phyloP scores from a whole-genome alignment of 331 rosid species.

The Dryas integrifolia region DNA sequence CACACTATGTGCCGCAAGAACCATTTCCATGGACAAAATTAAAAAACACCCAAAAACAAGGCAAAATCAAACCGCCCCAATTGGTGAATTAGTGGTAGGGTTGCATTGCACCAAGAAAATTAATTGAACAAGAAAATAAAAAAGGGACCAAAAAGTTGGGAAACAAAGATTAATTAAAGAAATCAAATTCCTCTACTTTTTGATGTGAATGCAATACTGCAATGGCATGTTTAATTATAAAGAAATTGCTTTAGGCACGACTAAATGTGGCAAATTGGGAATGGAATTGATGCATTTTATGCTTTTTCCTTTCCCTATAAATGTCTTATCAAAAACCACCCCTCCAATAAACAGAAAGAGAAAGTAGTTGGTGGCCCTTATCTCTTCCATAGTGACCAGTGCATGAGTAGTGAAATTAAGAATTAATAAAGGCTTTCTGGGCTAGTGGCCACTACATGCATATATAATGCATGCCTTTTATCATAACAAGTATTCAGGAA shows the following conservation, averaged over 20 bases:
- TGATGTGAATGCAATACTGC: neutral
- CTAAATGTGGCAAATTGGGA: conserved; percentile 39
- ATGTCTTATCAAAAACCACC: conserved; percentile 35
- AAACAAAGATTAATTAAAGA: conserved; percentile 10
- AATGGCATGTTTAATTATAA: too few relatives aligned
- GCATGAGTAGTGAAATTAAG: neutral
- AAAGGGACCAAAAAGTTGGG: conserved; percentile 24
- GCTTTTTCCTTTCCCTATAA: conserved; percentile 13
- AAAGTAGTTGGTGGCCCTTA: conserved; percentile 13
- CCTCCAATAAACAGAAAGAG: conserved; percentile 11
- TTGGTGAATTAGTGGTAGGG: conserved; percentile 28
- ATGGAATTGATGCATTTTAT: conserved; percentile 37
- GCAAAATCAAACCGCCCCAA: conserved; percentile 42
- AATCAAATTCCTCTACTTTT: conserved; percentile 25
- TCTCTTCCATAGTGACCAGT: conserved; percentile 14
- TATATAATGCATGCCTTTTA: conserved; percentile 31
- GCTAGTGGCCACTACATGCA: conserved; percentile 31
- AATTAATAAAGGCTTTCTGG: conserved; percentile 27
- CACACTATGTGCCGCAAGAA: conserved; percentile 13
- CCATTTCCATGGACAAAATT: neutral
- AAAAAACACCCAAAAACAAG: conserved; percentile 6
- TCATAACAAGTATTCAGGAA: conserved; percentile 29
- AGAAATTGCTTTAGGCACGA: neutral
- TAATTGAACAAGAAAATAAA: conserved; percentile 18
- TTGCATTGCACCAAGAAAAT: conserved; percentile 15